Evolutionary conservation across 371 early-diverging fungal genomes (phyloP), one percentile per base, ranked within the genome.

Genomic region (Mortierella sp.): DNA sequence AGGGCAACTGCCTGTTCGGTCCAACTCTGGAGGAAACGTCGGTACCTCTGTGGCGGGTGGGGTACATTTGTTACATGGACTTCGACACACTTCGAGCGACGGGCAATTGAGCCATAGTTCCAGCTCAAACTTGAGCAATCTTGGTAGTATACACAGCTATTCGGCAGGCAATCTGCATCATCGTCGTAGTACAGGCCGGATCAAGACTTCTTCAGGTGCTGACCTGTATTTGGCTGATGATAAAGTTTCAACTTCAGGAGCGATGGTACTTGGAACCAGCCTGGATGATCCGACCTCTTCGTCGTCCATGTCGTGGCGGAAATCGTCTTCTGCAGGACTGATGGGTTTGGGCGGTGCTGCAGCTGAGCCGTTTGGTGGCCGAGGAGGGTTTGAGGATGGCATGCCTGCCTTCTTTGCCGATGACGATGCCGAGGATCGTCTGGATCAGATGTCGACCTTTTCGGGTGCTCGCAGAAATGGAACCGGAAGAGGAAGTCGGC

Each of bases 381-480:
- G 80, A 31, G 71, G 79, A 0, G 79, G 79, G 4, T 81, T 76
- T 46, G 82, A 81, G 69, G 86, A 79, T 44, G 86, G 86, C 8
- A 86, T 86, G 77, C 86, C 86, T 1, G 86, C 82, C 5, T 86
- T 86, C 53, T 74, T 76, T 67, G 71, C 73, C 6, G 86, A 86
- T 50, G 86, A 86, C 55, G 86, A 86, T 16, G 53, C 24, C 3
- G 81, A 78, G 21, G 75, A 69, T 59, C 50, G 51, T 6, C 43
- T 72, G 72, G 77, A 50, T 5, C 43, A 43, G 73, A 44, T 40
- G 8, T 61, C 37, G 31, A 34, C 61, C 8, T 34, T 61, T 61
- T 16, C 61, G 5, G 37, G 61, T 10, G 24, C 37, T 3, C 67
- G 67, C 11, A 67, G 67, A 24, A 67, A 54, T 51, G n/a, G 37